Conservation (phyloP, 768 basidiomycete species). For the Trametes sanguinea region DNA sequence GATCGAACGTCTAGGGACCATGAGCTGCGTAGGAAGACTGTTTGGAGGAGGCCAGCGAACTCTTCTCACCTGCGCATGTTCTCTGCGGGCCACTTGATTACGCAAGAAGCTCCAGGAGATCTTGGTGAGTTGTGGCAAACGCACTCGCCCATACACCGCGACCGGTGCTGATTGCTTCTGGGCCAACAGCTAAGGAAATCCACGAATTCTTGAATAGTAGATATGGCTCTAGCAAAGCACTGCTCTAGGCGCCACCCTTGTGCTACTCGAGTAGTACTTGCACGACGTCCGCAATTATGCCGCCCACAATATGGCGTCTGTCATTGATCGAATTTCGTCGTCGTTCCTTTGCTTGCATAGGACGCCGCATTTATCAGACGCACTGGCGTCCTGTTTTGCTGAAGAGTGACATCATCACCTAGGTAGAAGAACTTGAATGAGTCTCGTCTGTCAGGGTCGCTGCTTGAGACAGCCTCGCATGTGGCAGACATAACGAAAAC, state of each 20-base stretch:
- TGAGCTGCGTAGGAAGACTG: slow-evolving; percentile 21
- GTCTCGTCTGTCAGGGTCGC: too few species aligned
- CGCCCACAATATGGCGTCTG: too few species aligned
- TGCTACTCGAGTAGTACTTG: too few species aligned
- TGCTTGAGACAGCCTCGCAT: too few species aligned
- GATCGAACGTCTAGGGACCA: slow-evolving; percentile 8
- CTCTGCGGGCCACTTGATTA: slow-evolving; percentile 36
- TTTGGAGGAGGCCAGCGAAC: slow-evolving; percentile 39
- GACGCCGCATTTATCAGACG: too few species aligned
- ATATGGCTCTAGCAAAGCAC: slow-evolving; percentile 19
- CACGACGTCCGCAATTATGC: too few species aligned
- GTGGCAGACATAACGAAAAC: too few species aligned
- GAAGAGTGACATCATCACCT: too few species aligned
- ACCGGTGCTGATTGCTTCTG: neutral
- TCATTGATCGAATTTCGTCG: too few species aligned
- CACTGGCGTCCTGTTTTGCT: too few species aligned
- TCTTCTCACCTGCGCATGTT: slow-evolving; percentile 35
- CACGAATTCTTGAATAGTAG: slow-evolving; percentile 23
- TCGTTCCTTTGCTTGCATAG: too few species aligned
- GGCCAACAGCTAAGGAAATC: slow-evolving; percentile 23
- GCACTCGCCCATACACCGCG: neutral
- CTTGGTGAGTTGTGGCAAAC: slow-evolving; percentile 24
- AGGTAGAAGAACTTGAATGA: too few species aligned
- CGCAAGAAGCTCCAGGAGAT: slow-evolving; percentile 34
- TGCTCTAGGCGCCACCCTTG: neutral